These are phyloP conservation scores for Guadua angustifolia DNA, from an alignment of 176 grass and related monocot species.

Conservation along the genomic window DNA sequence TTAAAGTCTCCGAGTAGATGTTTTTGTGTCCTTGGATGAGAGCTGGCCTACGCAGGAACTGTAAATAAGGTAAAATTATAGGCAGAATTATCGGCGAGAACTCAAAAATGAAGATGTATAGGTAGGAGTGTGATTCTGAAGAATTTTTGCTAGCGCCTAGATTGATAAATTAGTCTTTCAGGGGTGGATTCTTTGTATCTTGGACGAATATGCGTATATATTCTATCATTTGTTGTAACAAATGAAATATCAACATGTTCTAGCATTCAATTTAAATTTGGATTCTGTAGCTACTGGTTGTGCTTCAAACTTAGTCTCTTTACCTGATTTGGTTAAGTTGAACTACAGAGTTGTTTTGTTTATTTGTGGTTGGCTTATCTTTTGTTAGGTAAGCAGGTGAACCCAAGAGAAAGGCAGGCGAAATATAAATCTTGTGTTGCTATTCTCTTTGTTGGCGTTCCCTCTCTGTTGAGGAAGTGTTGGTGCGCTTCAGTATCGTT, in stretches of 20 bases:
- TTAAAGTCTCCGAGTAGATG: background rate
- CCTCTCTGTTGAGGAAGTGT: constrained; percentile 23
- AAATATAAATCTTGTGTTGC: constrained; percentile 16
- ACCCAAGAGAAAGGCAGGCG: background rate
- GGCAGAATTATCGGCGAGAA: background rate
- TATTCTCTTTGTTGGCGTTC: background rate
- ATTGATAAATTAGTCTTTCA: background rate
- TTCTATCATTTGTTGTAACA: background rate
- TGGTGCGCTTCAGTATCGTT: background rate
- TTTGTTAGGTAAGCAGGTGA: constrained; percentile 22
- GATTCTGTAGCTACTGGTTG: constrained; percentile 10
- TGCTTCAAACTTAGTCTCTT: background rate
- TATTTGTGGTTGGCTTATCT: background rate
- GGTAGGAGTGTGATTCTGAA: background rate
- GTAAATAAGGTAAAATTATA: background rate
- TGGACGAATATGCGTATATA: background rate
- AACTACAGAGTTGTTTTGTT: background rate
- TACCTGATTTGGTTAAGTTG: constrained; percentile 6
- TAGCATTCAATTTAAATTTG: constrained; percentile 19
- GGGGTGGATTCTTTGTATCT: background rate
- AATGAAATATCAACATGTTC: background rate
- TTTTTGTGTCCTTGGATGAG: background rate
- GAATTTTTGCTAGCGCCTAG: background rate
- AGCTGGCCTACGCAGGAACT: background rate
- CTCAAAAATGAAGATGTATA: background rate